phyloP scores from a whole-genome alignment of 768 basidiomycete species.

The Suillus lakei region DNA sequence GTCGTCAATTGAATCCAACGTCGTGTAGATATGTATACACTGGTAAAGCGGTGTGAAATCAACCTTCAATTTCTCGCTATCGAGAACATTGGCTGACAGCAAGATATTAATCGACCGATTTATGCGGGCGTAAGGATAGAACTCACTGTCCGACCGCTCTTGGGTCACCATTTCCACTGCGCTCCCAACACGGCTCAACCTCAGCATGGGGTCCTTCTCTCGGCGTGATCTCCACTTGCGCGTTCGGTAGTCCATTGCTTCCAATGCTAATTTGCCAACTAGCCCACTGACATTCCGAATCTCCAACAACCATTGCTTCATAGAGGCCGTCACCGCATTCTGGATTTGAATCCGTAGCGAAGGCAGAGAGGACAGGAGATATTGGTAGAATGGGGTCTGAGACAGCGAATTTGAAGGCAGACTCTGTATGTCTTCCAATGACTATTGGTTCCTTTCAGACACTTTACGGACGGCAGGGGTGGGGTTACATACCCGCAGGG shows the following conservation, averaged over 20 bases:
- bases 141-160: slow-evolving; percentile 93
- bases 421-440: slow-evolving; percentile 92
- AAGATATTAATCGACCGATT: slow-evolving; percentile 12
- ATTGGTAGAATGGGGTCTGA: slow-evolving; percentile 91
- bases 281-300: slow-evolving; percentile 87
- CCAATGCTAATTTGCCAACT: slow-evolving; percentile 86
- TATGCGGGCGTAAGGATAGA: neutral
- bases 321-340: slow-evolving; percentile 90
- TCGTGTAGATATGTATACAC: slow-evolving; percentile 95
- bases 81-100: slow-evolving; percentile 80
- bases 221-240: slow-evolving; percentile 83
- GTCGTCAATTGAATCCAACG: slow-evolving; percentile 89
- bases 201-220: slow-evolving; percentile 83
- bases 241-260: slow-evolving; percentile 85
- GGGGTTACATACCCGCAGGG: slow-evolving; percentile 81
- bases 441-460: slow-evolving; percentile 65
- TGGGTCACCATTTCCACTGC: slow-evolving; percentile 91
- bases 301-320: slow-evolving; percentile 97
- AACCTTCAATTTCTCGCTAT: slow-evolving; percentile 85
- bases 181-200: slow-evolving; percentile 81
- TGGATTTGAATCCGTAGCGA: slow-evolving; percentile 89
- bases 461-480: slow-evolving; percentile 94
- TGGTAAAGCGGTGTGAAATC: slow-evolving; percentile 96
- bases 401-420: slow-evolving; percentile 89
- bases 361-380: slow-evolving; percentile 90